Evolutionary conservation across 2,329 filamentous ascomycete species (phyloP).

Genomic region (Trichophaea hybrida): DNA sequence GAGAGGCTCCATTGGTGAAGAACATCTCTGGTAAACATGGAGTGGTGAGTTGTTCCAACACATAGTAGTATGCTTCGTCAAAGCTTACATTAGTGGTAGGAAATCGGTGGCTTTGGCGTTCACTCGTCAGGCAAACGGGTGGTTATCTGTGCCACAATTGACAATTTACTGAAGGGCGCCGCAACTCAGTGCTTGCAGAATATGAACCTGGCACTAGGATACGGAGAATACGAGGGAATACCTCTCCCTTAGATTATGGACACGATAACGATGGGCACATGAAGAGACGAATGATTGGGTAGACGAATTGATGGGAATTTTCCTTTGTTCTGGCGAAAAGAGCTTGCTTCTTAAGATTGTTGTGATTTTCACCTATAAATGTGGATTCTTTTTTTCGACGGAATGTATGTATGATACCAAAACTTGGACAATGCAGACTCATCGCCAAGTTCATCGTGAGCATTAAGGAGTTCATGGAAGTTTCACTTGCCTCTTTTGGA

Average conservation of each 20-base stretch:
- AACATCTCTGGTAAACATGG: conserved; percentile 72
- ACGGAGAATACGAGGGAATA: conserved; percentile 78
- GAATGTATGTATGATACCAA: not conserved
- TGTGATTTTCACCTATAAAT: not conserved
- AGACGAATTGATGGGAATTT: not conserved
- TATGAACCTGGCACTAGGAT: conserved; percentile 84
- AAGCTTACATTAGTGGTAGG: conserved; percentile 29
- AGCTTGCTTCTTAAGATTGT: not conserved
- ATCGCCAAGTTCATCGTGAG: not conserved
- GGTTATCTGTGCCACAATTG: conserved; percentile 86
- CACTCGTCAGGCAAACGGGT: conserved; percentile 78
- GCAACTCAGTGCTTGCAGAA: conserved; percentile 90
- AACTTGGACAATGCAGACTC: not conserved
- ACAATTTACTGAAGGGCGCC: conserved; percentile 86
- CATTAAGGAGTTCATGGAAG: not conserved
- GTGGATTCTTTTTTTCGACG: not conserved
- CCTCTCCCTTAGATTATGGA: conserved; percentile 39
- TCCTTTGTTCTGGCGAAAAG: conserved; percentile 2
- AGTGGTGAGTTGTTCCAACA: conserved; percentile 33
- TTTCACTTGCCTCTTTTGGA: not conserved
- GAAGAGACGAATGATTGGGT: not conserved
- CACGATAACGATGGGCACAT: not conserved
- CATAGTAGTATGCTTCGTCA: not conserved
- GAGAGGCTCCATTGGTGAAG: conserved; percentile 76
- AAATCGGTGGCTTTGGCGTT: conserved; percentile 92